Evolutionary conservation across 371 early-diverging fungal genomes (phyloP).

Genomic region (Circinella minor): DNA sequence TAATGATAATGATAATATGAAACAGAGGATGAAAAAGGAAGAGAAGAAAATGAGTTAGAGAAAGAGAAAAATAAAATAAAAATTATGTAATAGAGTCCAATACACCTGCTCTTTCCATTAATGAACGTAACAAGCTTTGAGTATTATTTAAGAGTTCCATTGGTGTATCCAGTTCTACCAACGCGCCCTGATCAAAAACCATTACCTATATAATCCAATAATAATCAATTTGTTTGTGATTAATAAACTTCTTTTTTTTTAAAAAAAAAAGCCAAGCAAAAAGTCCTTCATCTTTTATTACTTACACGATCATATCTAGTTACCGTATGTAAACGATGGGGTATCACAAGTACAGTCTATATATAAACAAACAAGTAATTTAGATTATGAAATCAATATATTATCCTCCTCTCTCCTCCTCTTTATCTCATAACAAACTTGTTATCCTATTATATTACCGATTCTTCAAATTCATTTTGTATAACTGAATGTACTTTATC

Average conservation of each 20-base stretch:
- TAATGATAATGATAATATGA: no score
- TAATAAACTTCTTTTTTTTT: neutral
- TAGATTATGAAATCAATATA: neutral
- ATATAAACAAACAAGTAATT: neutral
- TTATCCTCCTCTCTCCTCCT: no score
- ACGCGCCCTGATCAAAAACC: slow-evolving; percentile 68
- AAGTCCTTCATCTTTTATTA: neutral
- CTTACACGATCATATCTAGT: slow-evolving; percentile 60
- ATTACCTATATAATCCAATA: slow-evolving; percentile 37
- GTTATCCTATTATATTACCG: slow-evolving; percentile 22
- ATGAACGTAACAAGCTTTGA: slow-evolving; percentile 33
- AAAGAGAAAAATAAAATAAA: neutral
- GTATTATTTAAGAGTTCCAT: slow-evolving; percentile 33
- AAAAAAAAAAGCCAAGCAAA: no score
- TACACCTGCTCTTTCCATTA: slow-evolving; percentile 41
- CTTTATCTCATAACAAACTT: no score
- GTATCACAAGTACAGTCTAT: slow-evolving; percentile 85
- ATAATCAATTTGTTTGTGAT: slow-evolving; percentile 17
- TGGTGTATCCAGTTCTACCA: slow-evolving; percentile 84
- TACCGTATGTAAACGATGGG: slow-evolving; percentile 75
- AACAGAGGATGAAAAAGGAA: no score
- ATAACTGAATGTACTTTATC: slow-evolving; percentile 79
- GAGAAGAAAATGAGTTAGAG: neutral
- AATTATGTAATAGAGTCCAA: slow-evolving; percentile 19
- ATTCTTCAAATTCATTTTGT: slow-evolving; percentile 76